Percentiles rank a stretch among this genome's conserved stretches.
Evolutionary conservation across 257 asterid genomes (phyloP).

Genomic region (Gardenia jasminoides): DNA sequence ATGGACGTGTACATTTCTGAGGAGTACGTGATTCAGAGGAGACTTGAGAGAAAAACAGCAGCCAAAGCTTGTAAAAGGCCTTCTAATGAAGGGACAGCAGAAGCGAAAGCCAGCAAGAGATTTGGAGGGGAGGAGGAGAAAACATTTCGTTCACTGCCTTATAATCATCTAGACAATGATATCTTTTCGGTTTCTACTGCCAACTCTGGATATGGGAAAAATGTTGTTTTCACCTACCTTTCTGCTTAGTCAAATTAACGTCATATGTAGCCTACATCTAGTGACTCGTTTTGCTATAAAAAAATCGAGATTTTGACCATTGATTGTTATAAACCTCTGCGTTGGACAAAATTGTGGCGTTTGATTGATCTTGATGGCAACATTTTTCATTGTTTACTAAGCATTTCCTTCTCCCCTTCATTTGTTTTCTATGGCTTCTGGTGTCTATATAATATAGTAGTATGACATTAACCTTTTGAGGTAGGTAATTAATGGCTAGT

Average conservation of each 20-base stretch:
- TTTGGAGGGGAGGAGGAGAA: not conserved
- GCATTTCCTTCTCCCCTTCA: no score
- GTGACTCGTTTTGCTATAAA: not conserved
- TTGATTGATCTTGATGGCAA: no score
- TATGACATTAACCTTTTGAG: no score
- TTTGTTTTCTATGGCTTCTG: no score
- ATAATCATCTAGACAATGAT: not conserved
- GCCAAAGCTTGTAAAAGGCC: not conserved
- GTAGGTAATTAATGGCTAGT: no score
- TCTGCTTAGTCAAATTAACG: not conserved
- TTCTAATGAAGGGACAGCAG: not conserved
- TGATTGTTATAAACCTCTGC: no score
- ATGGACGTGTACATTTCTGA: slow-evolving; percentile 11
- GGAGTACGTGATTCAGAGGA: not conserved
- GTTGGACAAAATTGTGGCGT: no score
- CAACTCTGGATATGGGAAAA: not conserved
- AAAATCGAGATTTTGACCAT: no score
- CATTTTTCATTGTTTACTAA: no score
- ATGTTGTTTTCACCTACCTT: not conserved
- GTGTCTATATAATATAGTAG: no score
- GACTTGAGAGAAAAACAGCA: not conserved
- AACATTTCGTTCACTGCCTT: not conserved
- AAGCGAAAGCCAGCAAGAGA: not conserved
- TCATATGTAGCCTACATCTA: not conserved
- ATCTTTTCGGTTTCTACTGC: not conserved